Base-by-base conservation (phyloP, 2,329 filamentous ascomycete genomes). In the Colletotrichum aenigma region DNA sequence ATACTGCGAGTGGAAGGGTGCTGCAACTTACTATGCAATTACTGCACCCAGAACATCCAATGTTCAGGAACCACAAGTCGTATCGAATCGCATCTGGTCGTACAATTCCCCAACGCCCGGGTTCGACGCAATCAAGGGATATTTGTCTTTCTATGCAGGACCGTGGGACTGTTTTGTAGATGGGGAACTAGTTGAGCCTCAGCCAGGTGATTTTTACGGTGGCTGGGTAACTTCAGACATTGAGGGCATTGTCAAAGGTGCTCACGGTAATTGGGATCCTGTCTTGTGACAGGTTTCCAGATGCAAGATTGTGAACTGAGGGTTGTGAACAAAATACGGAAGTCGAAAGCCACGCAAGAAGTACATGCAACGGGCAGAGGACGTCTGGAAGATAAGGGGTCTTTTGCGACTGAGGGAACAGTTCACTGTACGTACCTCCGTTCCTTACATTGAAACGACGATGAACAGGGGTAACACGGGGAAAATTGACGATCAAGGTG, bases 161-260 rank as follows among this genome's bases (percentile, higher is more conserved):
- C 90, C 90, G 15, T 92, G 90, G 91, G 88, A 91, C 74, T 93
- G 91, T 79, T 91, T 86, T 81, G 91, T 92, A 6, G 90, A 93
- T 81, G 90, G 90, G 12, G 91, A 93, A 81, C 86, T 86, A 79
- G 91, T 92, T 24, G 85, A 89, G 81, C 84, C 90, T 52, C 90
- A 92, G 83, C 90, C 89, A 18, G 90, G 90, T 9, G 91, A 93
- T 78, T 93, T 92, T 77, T 93, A 92, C 82, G 91, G 91, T 28
- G 91, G 91, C 4, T 93, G 91, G 91, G 89, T 91, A 76, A 92
- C 90, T 65, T 88, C 87, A 76, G 91, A 93, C 73, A 87, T 93
- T 76, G 88, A 89, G 78, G 89, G 90, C 34, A 86, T 88, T 62
- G 84, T 87, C 74, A 88, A 88, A 81, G 86, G 85, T 15, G 80